Evolutionary conservation across 371 early-diverging fungal species (phyloP), one percentile per base, ranked within the genome.

Genomic region (Catenaria anguillulae): DNA sequence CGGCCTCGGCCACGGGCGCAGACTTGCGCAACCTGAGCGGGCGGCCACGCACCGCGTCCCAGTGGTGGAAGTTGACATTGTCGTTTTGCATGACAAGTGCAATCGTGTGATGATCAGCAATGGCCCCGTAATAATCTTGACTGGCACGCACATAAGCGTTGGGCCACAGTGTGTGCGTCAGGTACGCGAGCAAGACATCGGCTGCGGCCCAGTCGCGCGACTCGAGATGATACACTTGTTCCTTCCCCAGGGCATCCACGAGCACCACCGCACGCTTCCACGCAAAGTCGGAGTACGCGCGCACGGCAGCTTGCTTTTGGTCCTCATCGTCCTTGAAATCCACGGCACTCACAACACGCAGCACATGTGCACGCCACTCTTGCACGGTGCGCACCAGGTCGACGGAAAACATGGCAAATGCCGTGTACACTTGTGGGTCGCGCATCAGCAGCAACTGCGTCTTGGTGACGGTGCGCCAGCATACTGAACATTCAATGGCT

Each of bases 321-420:
- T 5, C 5, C 24, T 48, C 48, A 8, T 24, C 48, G 4, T 19
- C 24, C 48, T 48, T 48, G 48, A n/a, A 12, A 5, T 40, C 40
- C 40, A 40, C 10, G 48, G 21, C 24, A 12, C 12, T 12, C 5
- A 48, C 2, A 10, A 24, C 48, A 23, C n/a, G 24, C 23, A 56
- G 56, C 26, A 56, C 35, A 2, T 17, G 24, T 12, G 23, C 13
- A 8, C 40, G 35, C 56, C 56, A 56, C 26, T 35, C 24, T 26
- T 56, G 56, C 23, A 56, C 56, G 26, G 56, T 56, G 24, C 23
- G 19, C 33, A 56, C 56, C 10, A 56, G 56, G 40, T 56, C 56
- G 8, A 56, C 29, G 23, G 56, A 56, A 33, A 56, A 56, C n/a
- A 40, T 33, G 40, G 56, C 56, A 56, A 56, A 56, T 24, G 36